A percentile compares a stretch with the other conserved stretches of the same genome.
Conservation (phyloP, 2,329 filamentous ascomycete species). For the Alternaria atra region DNA sequence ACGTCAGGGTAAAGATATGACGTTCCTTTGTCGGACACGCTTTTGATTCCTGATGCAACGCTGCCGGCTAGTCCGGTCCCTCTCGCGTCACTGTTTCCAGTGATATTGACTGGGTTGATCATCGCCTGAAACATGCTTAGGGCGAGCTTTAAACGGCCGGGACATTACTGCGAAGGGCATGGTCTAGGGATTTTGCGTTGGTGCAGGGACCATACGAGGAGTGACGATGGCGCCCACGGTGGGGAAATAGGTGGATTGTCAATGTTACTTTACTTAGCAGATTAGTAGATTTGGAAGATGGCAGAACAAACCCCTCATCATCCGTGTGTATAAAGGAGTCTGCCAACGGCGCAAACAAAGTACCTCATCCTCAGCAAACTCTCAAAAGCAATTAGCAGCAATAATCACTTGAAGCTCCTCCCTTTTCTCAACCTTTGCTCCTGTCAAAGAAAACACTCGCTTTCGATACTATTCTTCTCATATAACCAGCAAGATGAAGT, state of each 20-base stretch:
- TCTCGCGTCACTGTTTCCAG: conserved; percentile 1
- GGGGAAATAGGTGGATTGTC: not conserved
- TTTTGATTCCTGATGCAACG: not conserved
- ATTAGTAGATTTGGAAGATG: not conserved
- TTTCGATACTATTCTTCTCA: conserved; percentile 1
- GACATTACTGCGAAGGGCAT: not conserved
- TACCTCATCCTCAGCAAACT: not conserved
- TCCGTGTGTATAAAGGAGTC: not conserved
- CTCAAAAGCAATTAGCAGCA: not conserved
- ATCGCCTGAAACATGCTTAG: not conserved
- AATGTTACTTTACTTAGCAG: conserved; percentile 2
- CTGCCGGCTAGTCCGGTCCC: not conserved
- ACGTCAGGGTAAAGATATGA: not conserved
- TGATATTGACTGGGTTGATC: conserved; percentile 1
- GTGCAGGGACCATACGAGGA: conserved; percentile 1
- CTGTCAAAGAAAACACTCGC: conserved; percentile 19
- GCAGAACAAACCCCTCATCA: conserved; percentile 1
- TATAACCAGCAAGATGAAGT: conserved; percentile 45
- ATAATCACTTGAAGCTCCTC: not conserved
- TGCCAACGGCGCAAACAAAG: not conserved
- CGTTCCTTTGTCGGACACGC: not conserved
- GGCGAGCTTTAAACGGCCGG: not conserved
- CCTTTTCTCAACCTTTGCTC: not conserved
- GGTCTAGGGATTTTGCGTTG: not conserved
- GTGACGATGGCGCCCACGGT: not conserved